These are phyloP conservation scores for Pseudogymnoascus sp. DNA, from an alignment of 2,329 filamentous ascomycete species.

Conservation along the genomic window DNA sequence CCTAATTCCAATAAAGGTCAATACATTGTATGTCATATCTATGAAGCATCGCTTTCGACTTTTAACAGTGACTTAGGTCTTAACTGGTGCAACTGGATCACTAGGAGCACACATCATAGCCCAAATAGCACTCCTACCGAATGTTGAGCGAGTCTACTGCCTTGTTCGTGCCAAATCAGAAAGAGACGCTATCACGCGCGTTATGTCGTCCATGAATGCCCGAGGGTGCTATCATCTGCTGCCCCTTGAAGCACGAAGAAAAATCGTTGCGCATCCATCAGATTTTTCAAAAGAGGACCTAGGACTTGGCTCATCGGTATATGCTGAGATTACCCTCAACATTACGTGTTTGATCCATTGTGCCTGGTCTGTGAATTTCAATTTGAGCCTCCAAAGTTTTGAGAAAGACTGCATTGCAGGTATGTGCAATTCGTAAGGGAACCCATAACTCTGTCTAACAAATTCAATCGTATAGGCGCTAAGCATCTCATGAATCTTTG, in stretches of 20 bases:
- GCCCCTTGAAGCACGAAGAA: slow-evolving; percentile 19
- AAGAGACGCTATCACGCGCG: slow-evolving; percentile 28
- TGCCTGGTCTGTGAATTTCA: slow-evolving; percentile 32
- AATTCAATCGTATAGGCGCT: background rate
- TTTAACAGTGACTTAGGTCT: slow-evolving; percentile 29
- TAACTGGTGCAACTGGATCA: slow-evolving; percentile 60
- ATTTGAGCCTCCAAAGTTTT: background rate
- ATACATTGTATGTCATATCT: slow-evolving; percentile 16
- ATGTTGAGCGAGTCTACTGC: slow-evolving; percentile 45
- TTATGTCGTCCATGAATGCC: slow-evolving; percentile 31
- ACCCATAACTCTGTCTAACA: background rate
- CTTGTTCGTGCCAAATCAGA: slow-evolving; percentile 37
- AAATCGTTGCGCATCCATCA: slow-evolving; percentile 33
- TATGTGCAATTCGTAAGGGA: background rate
- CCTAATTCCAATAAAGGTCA: slow-evolving; percentile 11
- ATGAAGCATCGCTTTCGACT: background rate
- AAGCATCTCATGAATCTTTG: slow-evolving; percentile 11
- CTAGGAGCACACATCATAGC: slow-evolving; percentile 54
- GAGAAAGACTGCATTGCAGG: slow-evolving; percentile 9
- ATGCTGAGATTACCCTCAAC: slow-evolving; percentile 11
- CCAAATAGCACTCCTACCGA: slow-evolving; percentile 49
- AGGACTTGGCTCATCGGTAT: slow-evolving; percentile 29
- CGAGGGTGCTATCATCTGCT: slow-evolving; percentile 29
- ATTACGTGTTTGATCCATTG: slow-evolving; percentile 42
- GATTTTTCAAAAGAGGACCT: slow-evolving; percentile 35